Conservation (phyloP, 192 early-diverging fungal genomes). For the Borealophlyctis nickersoniae region DNA sequence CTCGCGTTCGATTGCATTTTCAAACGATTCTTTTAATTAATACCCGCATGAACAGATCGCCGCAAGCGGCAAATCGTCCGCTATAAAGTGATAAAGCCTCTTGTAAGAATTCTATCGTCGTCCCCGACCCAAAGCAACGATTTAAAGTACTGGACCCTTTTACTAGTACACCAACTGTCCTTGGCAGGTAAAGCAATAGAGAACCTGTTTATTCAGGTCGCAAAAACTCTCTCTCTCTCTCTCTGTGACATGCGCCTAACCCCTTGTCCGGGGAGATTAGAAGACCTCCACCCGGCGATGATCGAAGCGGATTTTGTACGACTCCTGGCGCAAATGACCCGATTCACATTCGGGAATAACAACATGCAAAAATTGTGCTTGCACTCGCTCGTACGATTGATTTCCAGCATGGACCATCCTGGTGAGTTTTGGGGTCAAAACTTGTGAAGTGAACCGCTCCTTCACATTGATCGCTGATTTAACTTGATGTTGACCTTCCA, state of each 20-base stretch:
- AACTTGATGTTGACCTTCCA: no score
- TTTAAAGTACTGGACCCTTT: constrained; percentile 74
- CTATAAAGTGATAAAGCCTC: constrained; percentile 57
- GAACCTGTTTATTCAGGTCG: constrained; percentile 10
- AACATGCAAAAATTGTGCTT: constrained; percentile 81
- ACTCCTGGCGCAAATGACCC: constrained; percentile 61
- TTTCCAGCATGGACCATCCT: constrained; percentile 50
- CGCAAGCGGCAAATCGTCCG: constrained; percentile 58
- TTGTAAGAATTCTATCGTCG: constrained; percentile 54
- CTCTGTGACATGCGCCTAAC: constrained; percentile 7
- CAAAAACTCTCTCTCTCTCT: not conserved
- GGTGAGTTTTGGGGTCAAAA: not conserved
- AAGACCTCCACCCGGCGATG: constrained; percentile 50
- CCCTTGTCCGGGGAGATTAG: constrained; percentile 36
- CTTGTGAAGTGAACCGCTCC: no score
- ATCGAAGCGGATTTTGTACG: constrained; percentile 53
- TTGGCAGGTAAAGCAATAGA: constrained; percentile 47
- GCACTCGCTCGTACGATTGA: constrained; percentile 69
- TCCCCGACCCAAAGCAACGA: constrained; percentile 63
- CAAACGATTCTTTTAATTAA: constrained; percentile 1
- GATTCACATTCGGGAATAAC: constrained; percentile 77
- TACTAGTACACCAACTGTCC: constrained; percentile 72
- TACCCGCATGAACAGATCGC: constrained; percentile 40
- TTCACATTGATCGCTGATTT: no score
- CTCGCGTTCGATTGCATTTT: no score